Evolutionary conservation across 164 flowering plant genomes (phyloP).

Genomic region (Vitis amurensis): DNA sequence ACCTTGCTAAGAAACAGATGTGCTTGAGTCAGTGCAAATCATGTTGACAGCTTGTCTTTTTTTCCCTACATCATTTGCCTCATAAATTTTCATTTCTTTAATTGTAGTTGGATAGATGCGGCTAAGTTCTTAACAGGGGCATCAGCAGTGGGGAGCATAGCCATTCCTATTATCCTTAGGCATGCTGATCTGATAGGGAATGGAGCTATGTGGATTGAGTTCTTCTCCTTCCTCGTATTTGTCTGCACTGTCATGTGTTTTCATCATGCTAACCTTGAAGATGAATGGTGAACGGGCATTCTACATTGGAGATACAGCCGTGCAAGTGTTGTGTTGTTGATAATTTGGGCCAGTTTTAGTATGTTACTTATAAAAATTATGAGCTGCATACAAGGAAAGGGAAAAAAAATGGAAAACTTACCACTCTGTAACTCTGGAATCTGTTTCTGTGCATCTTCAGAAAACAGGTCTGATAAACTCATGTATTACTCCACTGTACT

Average conservation of each 20-base stretch:
- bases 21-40: no score
- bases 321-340: no score
- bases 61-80: no score
- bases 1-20: no score
- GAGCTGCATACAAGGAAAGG: not conserved
- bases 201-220: conserved; percentile 90
- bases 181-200: conserved; percentile 84
- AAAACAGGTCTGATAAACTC: not conserved
- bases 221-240: conserved; percentile 84
- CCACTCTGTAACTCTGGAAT: conserved; percentile 6
- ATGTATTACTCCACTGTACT: not conserved
- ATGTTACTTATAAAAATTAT: not conserved
- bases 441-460: conserved; percentile 2
- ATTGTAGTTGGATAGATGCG: conserved; percentile 65
- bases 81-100: not conserved
- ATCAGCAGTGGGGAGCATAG: conserved; percentile 90
- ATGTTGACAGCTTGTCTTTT: no score
- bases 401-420: not conserved
- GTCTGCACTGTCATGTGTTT: conserved; percentile 91
- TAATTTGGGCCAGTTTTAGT: not conserved
- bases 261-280: conserved; percentile 88
- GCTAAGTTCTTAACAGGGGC: conserved; percentile 98
- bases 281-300: conserved; percentile 68
- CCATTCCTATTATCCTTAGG: conserved; percentile 89
- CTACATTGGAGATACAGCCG: not conserved